These are phyloP conservation scores for Catharanthus roseus DNA, from an alignment of 257 asterid genomes.

Conservation along the genomic window DNA sequence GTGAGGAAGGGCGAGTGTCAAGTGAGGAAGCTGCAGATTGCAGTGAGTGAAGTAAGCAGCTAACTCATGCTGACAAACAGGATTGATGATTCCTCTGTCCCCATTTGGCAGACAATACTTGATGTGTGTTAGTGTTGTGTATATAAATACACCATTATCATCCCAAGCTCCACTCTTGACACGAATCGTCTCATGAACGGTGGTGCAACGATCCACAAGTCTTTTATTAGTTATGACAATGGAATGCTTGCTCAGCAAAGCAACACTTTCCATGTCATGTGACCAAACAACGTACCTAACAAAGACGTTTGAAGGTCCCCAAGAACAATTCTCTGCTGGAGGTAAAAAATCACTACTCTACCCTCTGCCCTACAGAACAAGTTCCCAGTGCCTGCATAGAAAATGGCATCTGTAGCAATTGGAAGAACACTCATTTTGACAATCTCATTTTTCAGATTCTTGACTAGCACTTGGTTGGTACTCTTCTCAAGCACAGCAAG, in stretches of 20 bases:
- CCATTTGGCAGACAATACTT: slow-evolving; percentile 98
- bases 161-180: slow-evolving; percentile 99
- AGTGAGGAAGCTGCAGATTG: slow-evolving; percentile 69
- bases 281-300: slow-evolving; percentile 93
- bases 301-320: slow-evolving; percentile 87
- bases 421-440: slow-evolving; percentile 73
- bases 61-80: slow-evolving; percentile 80
- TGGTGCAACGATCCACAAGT: slow-evolving; percentile 90
- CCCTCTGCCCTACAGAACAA: slow-evolving; percentile 96
- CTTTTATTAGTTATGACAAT: slow-evolving; percentile 87
- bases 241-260: slow-evolving; percentile 90
- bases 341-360: slow-evolving; percentile 81
- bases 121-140: slow-evolving; percentile 87
- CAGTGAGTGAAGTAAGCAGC: slow-evolving; percentile 92
- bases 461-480: slow-evolving; percentile 70
- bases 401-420: slow-evolving; percentile 78
- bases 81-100: slow-evolving; percentile 86
- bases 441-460: slow-evolving; percentile 71
- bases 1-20: slow-evolving; percentile 66
- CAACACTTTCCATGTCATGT: slow-evolving; percentile 90
- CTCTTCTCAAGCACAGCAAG: slow-evolving; percentile 94
- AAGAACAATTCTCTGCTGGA: slow-evolving; percentile 72
- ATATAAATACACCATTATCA: slow-evolving; percentile 88
- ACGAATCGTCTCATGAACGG: slow-evolving; percentile 97
- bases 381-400: slow-evolving; percentile 95